A percentile compares a stretch with the other conserved stretches of the same genome.
phyloP scores from a whole-genome alignment of 2,329 filamentous ascomycete species.

The Aspergillus candidus region DNA sequence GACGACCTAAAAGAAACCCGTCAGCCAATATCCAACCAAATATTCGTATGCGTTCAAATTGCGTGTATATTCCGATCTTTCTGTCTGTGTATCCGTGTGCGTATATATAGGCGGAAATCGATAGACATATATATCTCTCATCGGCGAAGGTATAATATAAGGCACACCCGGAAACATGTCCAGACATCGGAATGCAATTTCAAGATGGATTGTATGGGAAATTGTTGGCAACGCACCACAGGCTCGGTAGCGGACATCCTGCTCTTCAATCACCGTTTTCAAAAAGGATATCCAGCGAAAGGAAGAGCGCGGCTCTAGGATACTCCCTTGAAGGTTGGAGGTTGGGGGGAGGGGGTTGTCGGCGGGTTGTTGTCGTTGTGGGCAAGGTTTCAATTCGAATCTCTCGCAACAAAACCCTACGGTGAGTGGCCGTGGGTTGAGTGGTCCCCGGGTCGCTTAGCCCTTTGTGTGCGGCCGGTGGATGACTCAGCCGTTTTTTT shows the following conservation, averaged over 20 bases:
- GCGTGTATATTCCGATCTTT: no score
- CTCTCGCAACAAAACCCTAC: no score
- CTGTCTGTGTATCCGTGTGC: no score
- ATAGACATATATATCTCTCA: no score
- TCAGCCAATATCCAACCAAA: conserved; percentile 19
- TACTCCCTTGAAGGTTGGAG: conserved; percentile 25
- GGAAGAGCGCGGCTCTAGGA: conserved; percentile 37
- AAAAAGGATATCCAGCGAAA: conserved; percentile 38
- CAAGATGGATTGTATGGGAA: conserved; percentile 6
- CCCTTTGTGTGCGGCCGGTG: neutral
- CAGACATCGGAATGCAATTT: conserved; percentile 3
- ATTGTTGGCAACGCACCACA: conserved; percentile 49
- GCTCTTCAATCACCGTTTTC: conserved; percentile 37
- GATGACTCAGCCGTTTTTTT: conserved; percentile 3
- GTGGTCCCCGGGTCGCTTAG: no score
- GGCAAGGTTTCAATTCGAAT: conserved; percentile 28
- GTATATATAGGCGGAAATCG: no score
- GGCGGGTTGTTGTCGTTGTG: conserved; percentile 43
- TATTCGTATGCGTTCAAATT: no score
- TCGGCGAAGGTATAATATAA: no score
- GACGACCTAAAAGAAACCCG: conserved; percentile 64
- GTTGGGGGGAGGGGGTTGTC: conserved; percentile 31
- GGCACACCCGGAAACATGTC: neutral
- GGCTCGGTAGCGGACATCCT: conserved; percentile 63
- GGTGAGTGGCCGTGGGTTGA: no score